Evolutionary conservation across 2,329 filamentous ascomycete species (phyloP).

Genomic region (Botrytis galanthina): DNA sequence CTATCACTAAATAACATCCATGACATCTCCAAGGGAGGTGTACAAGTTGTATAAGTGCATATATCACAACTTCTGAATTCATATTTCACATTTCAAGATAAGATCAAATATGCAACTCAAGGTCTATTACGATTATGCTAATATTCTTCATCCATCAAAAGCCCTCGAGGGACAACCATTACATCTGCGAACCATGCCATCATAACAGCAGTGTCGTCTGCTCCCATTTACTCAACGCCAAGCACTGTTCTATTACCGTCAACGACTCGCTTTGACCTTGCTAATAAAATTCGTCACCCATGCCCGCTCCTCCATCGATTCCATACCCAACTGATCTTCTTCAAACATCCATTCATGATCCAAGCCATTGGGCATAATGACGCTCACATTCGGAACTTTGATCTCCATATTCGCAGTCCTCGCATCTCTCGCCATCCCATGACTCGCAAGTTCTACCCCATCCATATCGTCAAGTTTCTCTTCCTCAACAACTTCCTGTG

Average conservation of each 20-base stretch:
- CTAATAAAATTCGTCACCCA: neutral
- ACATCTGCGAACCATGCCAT: neutral
- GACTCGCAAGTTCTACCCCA: too few relatives aligned
- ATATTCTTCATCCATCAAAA: neutral
- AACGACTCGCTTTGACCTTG: neutral
- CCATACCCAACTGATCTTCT: neutral
- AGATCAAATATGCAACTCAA: neutral
- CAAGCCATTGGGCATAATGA: neutral
- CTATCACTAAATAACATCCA: neutral
- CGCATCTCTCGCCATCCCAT: too few relatives aligned
- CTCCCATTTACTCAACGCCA: neutral
- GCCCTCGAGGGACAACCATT: neutral
- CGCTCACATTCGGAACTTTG: neutral
- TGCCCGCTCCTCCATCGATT: conserved; percentile 1
- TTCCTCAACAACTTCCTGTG: neutral
- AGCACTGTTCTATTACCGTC: neutral
- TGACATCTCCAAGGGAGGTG: neutral
- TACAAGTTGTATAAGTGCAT: neutral
- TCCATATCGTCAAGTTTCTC: neutral
- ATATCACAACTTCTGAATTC: neutral
- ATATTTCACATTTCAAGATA: neutral
- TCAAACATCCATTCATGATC: neutral
- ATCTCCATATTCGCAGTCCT: neutral
- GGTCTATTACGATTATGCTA: neutral
- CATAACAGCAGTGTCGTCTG: neutral